A percentile compares a stretch with the other conserved stretches of the same genome.
Evolutionary conservation across 1,284 basidiomycete species (phyloP).

Genomic region (Phlebopus sp.): DNA sequence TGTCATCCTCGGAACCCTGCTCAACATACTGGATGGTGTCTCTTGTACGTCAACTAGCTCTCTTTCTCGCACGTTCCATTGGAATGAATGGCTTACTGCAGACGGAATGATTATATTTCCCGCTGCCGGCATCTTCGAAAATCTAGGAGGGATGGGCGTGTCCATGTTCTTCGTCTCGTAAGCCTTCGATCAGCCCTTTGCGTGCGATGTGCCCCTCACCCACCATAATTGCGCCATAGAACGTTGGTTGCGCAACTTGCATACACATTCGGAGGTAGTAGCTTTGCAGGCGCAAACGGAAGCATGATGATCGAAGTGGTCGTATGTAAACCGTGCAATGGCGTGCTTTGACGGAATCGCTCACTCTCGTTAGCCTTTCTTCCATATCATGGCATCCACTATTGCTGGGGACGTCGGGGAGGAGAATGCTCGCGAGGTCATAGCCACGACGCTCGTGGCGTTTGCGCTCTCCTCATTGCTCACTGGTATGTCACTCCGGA

Average conservation of each 20-base stretch:
- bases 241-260: slow-evolving; percentile 77
- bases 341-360: background rate
- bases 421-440: slow-evolving; percentile 66
- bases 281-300: slow-evolving; percentile 88
- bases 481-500: slow-evolving; percentile 56
- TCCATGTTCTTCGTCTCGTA: slow-evolving; percentile 92
- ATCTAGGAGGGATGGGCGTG: slow-evolving; percentile 87
- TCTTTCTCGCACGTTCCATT: background rate
- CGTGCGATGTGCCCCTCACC: slow-evolving; percentile 7
- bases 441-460: slow-evolving; percentile 89
- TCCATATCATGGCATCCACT: slow-evolving; percentile 83
- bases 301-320: slow-evolving; percentile 99
- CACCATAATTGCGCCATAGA: slow-evolving; percentile 14
- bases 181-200: slow-evolving; percentile 27
- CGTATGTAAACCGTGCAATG: slow-evolving; percentile 43
- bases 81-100: slow-evolving; percentile 23
- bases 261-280: slow-evolving; percentile 85
- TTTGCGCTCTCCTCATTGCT: slow-evolving; percentile 90
- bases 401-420: slow-evolving; percentile 77
- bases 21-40: slow-evolving; percentile 94
- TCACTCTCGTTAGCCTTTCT: slow-evolving; percentile 71
- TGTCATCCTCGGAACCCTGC: slow-evolving; percentile 79
- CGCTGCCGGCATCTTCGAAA: slow-evolving; percentile 73
- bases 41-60: slow-evolving; percentile 57
- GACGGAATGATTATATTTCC: slow-evolving; percentile 93